Evolutionary conservation across 202 grass and related monocot genomes (phyloP).

Genomic region (Sporobolus alterniflorus): DNA sequence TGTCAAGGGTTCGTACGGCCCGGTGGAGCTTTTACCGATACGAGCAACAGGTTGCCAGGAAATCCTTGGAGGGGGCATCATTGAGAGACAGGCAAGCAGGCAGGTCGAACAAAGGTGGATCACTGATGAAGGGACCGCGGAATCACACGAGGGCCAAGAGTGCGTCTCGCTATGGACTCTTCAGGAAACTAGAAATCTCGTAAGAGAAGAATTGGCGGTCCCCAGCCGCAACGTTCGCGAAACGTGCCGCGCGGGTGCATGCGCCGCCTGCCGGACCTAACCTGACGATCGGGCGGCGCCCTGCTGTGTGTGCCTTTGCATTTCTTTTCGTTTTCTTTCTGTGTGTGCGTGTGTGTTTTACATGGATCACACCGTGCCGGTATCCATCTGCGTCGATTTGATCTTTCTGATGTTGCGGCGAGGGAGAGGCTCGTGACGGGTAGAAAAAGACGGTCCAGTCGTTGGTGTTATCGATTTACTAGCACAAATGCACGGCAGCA

Average conservation of each 20-base stretch:
- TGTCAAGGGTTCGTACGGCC: background rate
- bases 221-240: background rate
- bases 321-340: background rate
- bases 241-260: conserved; percentile 22
- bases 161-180: no score
- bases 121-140: background rate
- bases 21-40: background rate
- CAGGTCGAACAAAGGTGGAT: conserved; percentile 6
- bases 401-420: background rate
- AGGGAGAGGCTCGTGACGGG: background rate
- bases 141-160: no score
- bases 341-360: background rate
- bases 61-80: background rate
- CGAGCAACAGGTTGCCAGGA: background rate
- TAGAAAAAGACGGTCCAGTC: background rate
- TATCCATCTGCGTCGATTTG: conserved; percentile 4
- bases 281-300: no score
- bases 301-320: background rate
- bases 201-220: no score
- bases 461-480: background rate
- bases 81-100: background rate
- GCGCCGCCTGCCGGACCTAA: background rate
- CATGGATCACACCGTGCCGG: background rate
- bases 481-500: no score
- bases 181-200: no score